phyloP scores from a whole-genome alignment of 345 rosid species.

The Camelina sativa region DNA sequence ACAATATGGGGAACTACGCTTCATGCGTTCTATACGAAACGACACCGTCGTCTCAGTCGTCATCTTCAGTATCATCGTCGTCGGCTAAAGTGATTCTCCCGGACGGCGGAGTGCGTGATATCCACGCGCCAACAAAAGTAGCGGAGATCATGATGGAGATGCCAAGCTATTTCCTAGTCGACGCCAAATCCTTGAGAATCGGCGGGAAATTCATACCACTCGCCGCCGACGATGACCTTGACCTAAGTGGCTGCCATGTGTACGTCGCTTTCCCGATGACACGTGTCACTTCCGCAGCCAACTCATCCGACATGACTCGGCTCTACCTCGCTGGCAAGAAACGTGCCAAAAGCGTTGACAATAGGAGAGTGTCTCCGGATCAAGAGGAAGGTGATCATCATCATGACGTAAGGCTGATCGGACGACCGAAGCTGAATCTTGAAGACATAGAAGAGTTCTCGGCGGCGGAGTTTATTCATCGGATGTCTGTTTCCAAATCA shows the following conservation, averaged over 20 bases:
- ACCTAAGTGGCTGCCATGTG: slow-evolving; percentile 44
- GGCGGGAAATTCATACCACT: slow-evolving; percentile 72
- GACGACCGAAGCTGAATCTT: slow-evolving; percentile 49
- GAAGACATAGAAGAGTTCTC: slow-evolving; percentile 69
- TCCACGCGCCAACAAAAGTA: slow-evolving; percentile 60
- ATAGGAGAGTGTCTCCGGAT: slow-evolving; percentile 49
- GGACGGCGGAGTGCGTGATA: slow-evolving; percentile 58
- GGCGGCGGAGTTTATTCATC: slow-evolving; percentile 53
- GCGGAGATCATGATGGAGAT: slow-evolving; percentile 93
- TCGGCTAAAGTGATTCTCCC: slow-evolving; percentile 65
- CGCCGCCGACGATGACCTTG: slow-evolving; percentile 75
- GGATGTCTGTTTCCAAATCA: slow-evolving; percentile 72
- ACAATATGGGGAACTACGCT: slow-evolving; percentile 73
- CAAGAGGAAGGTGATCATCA: not conserved
- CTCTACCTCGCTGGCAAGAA: slow-evolving; percentile 54
- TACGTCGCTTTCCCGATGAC: slow-evolving; percentile 79
- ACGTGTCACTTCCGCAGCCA: slow-evolving; percentile 57
- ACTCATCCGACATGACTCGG: slow-evolving; percentile 66
- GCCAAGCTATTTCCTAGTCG: slow-evolving; percentile 68
- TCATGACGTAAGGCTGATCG: slow-evolving; percentile 11
- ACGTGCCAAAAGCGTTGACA: slow-evolving; percentile 41
- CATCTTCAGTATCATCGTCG: slow-evolving; percentile 32
- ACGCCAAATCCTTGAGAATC: slow-evolving; percentile 59
- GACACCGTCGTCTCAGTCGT: slow-evolving; percentile 39
- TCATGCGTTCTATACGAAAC: slow-evolving; percentile 58